Evolutionary conservation across 2,329 filamentous ascomycete genomes (phyloP).

Genomic region (Biscogniauxia marginata): DNA sequence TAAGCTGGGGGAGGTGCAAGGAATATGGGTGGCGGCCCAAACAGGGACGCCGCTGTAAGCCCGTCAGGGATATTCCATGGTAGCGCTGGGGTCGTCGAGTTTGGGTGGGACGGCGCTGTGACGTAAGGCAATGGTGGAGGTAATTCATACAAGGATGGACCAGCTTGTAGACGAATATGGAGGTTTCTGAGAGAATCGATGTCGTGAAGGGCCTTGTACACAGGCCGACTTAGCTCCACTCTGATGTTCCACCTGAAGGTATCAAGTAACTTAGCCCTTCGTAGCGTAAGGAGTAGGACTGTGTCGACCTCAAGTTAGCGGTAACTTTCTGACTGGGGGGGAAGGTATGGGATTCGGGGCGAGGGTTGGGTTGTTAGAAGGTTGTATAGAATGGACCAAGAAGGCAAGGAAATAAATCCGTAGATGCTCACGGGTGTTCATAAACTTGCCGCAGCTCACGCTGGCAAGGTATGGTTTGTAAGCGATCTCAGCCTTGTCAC

Average conservation of each 20-base stretch:
- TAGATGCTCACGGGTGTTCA: slow-evolving; percentile 47
- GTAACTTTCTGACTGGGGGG: too few species aligned
- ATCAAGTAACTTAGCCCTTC: slow-evolving; percentile 54
- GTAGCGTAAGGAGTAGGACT: slow-evolving; percentile 54
- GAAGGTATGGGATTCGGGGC: too few species aligned
- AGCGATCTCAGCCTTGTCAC: slow-evolving; percentile 50
- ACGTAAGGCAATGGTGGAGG: slow-evolving; percentile 46
- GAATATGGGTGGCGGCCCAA: slow-evolving; percentile 25
- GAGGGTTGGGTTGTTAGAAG: too few species aligned
- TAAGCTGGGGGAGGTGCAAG: slow-evolving; percentile 34
- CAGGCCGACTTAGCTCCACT: slow-evolving; percentile 58
- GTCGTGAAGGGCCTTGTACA: slow-evolving; percentile 56
- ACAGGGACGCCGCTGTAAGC: slow-evolving; percentile 22
- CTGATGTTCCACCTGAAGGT: slow-evolving; percentile 64
- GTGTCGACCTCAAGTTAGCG: not conserved
- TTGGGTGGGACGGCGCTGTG: slow-evolving; percentile 1
- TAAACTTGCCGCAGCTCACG: slow-evolving; percentile 60
- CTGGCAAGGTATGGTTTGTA: slow-evolving; percentile 55
- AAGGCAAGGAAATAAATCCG: not conserved
- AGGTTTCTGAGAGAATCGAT: slow-evolving; percentile 52
- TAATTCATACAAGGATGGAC: slow-evolving; percentile 52
- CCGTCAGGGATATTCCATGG: slow-evolving; percentile 3
- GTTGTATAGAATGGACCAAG: too few species aligned
- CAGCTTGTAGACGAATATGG: slow-evolving; percentile 58
- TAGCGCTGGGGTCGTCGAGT: not conserved